Conservation (phyloP, 2,329 filamentous ascomycete species). For the Colletotrichum graminicola region DNA sequence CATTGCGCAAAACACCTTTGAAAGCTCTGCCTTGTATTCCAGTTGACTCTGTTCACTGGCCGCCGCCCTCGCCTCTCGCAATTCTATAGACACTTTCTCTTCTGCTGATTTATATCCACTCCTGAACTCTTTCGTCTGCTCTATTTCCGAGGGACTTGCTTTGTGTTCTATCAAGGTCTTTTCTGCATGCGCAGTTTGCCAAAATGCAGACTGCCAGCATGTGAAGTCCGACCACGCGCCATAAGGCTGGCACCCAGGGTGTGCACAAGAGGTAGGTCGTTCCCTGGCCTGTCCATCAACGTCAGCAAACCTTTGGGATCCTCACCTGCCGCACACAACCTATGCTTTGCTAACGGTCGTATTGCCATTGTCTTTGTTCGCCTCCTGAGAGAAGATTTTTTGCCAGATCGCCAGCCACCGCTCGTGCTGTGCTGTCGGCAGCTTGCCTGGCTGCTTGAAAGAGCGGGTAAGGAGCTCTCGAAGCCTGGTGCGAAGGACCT, state of each 20-base stretch:
- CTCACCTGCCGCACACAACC: neutral
- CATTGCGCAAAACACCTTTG: neutral
- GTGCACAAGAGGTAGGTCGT: neutral
- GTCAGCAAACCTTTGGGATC: neutral
- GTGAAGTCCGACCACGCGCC: neutral
- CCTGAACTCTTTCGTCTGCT: neutral
- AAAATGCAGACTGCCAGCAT: neutral
- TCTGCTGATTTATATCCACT: neutral
- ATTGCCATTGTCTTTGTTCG: constrained; percentile 50
- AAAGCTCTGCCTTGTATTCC: neutral
- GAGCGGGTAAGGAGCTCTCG: constrained; percentile 79
- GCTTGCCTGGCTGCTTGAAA: constrained; percentile 76
- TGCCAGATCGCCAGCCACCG: constrained; percentile 83
- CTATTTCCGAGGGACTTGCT: no score
- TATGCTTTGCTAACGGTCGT: constrained; percentile 49
- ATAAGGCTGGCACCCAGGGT: neutral
- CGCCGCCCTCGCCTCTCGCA: no score
- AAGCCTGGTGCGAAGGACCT: constrained; percentile 79
- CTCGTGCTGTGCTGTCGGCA: constrained; percentile 74
- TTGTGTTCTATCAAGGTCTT: neutral
- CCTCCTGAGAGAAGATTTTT: constrained; percentile 72
- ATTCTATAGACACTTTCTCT: neutral
- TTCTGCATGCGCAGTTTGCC: neutral
- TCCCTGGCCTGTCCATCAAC: neutral
- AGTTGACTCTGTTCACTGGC: neutral